These are phyloP conservation scores for Arbutus unedo DNA, from an alignment of 148 eudicot species.

Conservation along the genomic window DNA sequence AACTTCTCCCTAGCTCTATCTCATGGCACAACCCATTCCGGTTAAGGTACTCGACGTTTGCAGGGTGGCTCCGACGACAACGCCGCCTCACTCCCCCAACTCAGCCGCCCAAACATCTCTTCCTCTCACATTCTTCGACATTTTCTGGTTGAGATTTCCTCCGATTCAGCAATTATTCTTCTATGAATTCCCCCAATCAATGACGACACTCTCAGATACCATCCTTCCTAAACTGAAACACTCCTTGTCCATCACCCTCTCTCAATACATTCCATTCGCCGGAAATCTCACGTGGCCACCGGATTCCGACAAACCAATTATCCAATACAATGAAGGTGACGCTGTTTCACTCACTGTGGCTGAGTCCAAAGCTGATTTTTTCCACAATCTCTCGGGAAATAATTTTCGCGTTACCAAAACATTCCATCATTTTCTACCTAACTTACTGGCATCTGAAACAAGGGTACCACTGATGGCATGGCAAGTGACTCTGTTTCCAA, in stretches of 20 bases:
- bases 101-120: background rate
- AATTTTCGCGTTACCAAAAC: background rate
- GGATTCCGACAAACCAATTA: conserved; percentile 9
- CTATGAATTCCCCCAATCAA: background rate
- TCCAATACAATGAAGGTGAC: conserved; percentile 11
- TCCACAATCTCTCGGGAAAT: conserved; percentile 10
- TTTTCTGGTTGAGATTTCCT: conserved; percentile 11
- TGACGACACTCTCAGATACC: background rate
- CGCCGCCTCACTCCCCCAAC: background rate
- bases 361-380: conserved; percentile 9
- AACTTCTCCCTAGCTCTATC: background rate
- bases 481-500: background rate
- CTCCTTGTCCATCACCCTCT: conserved; percentile 11
- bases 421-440: background rate
- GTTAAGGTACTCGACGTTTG: conserved; percentile 14
- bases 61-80: conserved; percentile 11
- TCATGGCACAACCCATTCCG: conserved; percentile 6
- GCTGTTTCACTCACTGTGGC: conserved; percentile 8
- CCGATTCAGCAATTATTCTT: conserved; percentile 11
- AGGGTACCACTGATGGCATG: background rate
- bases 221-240: conserved; percentile 13
- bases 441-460: background rate
- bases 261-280: conserved; percentile 10
- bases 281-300: conserved; percentile 18
- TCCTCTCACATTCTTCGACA: background rate